A percentile compares a stretch with the other conserved stretches of the same genome.
These are phyloP conservation scores for Arthroderma uncinatum DNA, from an alignment of 2,329 filamentous ascomycete species.

Conservation along the genomic window DNA sequence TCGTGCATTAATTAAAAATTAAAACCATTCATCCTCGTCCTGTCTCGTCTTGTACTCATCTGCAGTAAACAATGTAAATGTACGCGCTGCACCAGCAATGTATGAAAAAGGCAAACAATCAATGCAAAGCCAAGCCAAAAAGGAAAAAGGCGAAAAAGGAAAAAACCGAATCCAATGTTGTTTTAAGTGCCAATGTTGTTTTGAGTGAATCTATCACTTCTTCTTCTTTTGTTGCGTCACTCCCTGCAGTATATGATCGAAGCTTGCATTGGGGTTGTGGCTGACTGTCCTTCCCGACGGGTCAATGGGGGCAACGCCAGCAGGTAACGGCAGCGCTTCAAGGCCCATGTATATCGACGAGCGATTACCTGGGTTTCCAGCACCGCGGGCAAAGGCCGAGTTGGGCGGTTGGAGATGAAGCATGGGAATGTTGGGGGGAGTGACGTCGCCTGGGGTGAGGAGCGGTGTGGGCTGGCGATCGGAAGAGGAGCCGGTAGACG, in stretches of 20 bases:
- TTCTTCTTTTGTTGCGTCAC: conserved; percentile 15
- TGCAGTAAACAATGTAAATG: conserved; percentile 4
- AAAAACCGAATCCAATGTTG: not conserved
- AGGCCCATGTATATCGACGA: conserved; percentile 36
- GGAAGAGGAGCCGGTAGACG: conserved; percentile 17
- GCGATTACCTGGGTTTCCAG: conserved; percentile 25
- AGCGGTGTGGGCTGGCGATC: conserved; percentile 25
- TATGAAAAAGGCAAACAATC: not conserved
- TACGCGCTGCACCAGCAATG: not conserved
- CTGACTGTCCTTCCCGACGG: conserved; percentile 30
- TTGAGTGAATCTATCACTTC: not conserved
- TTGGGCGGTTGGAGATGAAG: conserved; percentile 23
- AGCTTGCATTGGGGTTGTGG: conserved; percentile 39
- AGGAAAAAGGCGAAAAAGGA: not conserved
- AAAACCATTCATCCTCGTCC: not conserved
- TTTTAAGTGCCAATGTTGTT: not conserved
- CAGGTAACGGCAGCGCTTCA: conserved; percentile 35
- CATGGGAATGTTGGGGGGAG: conserved; percentile 20
- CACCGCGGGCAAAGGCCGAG: conserved; percentile 18
- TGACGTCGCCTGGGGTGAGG: conserved; percentile 20
- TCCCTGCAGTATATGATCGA: conserved; percentile 38
- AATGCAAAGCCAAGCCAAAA: not conserved
- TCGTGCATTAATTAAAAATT: conserved; percentile 2
- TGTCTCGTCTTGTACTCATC: not conserved
- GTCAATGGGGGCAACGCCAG: conserved; percentile 33